A percentile compares a stretch with the other conserved stretches of the same genome.
Conservation (phyloP, 768 basidiomycete species). For the Trametopsis cervina region DNA sequence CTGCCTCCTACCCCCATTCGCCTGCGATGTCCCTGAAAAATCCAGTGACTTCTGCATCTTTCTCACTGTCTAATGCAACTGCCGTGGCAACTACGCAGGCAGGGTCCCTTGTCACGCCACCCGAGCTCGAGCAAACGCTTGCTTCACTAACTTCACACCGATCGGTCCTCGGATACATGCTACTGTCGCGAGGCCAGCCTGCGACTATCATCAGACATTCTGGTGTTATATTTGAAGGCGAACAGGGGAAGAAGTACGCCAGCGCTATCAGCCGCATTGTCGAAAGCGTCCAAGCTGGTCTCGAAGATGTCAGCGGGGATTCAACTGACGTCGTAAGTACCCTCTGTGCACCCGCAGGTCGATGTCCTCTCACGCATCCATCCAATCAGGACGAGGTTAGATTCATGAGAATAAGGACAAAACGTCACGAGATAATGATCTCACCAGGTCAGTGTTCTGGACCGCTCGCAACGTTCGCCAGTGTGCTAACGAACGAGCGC, state of each 20-base stretch:
- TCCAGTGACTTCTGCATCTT: not conserved
- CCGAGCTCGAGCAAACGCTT: slow-evolving; percentile 82
- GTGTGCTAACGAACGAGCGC: slow-evolving; percentile 1
- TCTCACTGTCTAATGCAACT: not conserved
- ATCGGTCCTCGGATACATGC: slow-evolving; percentile 81
- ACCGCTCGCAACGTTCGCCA: not conserved
- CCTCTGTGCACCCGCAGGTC: not conserved
- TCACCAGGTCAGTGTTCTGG: slow-evolving; percentile 64
- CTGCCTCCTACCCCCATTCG: not conserved
- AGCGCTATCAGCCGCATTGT: slow-evolving; percentile 68
- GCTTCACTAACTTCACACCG: slow-evolving; percentile 71
- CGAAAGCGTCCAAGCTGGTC: slow-evolving; percentile 65
- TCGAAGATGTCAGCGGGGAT: slow-evolving; percentile 68
- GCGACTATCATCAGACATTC: slow-evolving; percentile 79
- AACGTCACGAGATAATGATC: slow-evolving; percentile 89
- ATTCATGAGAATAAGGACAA: slow-evolving; percentile 88
- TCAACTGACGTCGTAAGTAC: slow-evolving; percentile 53
- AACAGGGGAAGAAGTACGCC: slow-evolving; percentile 73
- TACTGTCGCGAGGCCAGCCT: slow-evolving; percentile 67
- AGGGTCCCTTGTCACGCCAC: slow-evolving; percentile 15
- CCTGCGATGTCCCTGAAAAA: not conserved
- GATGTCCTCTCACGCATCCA: no score
- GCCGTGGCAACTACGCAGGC: not conserved
- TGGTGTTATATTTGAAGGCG: slow-evolving; percentile 81
- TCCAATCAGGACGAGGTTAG: slow-evolving; percentile 67